Percentiles rank a stretch among this genome's conserved stretches.
These are phyloP conservation scores for Crithidia fasciculata DNA, from an alignment of 208 protist species.

Conservation along the genomic window DNA sequence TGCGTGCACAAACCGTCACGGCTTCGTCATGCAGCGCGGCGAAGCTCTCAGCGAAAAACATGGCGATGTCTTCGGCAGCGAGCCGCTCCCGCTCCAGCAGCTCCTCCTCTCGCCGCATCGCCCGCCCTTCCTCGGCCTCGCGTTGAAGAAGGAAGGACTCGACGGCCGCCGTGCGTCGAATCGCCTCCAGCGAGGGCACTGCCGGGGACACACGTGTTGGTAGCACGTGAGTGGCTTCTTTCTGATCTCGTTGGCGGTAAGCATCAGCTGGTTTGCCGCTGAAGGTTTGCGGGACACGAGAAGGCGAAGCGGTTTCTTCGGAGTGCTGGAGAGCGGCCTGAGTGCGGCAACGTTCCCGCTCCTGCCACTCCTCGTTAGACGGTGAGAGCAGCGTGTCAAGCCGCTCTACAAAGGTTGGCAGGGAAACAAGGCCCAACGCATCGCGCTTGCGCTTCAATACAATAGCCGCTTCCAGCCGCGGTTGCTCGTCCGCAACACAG, in stretches of 20 bases:
- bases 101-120: conserved; percentile 60
- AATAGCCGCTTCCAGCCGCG: too few relatives aligned
- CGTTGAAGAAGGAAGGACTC: conserved; percentile 38
- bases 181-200: conserved; percentile 15
- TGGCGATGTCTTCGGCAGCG: conserved; percentile 31
- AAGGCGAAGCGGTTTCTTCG: too few relatives aligned
- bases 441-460: neutral
- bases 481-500: too few relatives aligned
- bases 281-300: too few relatives aligned
- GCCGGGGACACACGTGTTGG: neutral
- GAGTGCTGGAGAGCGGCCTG: neutral
- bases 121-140: conserved; percentile 37
- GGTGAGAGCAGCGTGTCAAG: conserved; percentile 52
- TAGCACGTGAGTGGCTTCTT: neutral
- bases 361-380: conserved; percentile 9
- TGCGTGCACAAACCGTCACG: neutral
- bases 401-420: conserved; percentile 58
- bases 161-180: conserved; percentile 34
- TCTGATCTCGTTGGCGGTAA: neutral
- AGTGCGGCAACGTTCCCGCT: neutral
- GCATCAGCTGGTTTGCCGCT: neutral
- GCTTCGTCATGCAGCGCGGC: conserved; percentile 20
- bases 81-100: conserved; percentile 30
- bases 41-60: conserved; percentile 24
- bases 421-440: conserved; percentile 36